Percentiles rank a stretch among this genome's conserved stretches.
Evolutionary conservation across 192 early-diverging fungal species (phyloP).

Genomic region (Dissophora globulifera): DNA sequence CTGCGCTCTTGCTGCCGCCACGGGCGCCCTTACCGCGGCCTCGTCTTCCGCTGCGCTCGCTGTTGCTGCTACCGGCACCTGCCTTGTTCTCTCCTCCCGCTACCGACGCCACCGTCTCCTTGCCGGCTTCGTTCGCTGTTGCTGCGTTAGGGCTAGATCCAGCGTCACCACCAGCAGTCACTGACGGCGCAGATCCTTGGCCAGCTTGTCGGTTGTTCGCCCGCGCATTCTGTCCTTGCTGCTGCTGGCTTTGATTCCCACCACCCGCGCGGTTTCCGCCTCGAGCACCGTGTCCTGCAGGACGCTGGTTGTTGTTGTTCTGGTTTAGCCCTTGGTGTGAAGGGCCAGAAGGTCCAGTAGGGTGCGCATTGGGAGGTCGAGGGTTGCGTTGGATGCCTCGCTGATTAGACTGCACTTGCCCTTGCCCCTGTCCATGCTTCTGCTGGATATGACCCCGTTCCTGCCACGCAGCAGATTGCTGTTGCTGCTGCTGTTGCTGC

Average conservation of each 20-base stretch:
- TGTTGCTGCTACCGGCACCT: neutral
- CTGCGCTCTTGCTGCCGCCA: conserved; percentile 10
- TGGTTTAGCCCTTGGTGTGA: neutral
- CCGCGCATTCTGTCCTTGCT: conserved; percentile 4
- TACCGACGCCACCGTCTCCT: neutral
- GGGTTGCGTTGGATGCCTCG: conserved; percentile 28
- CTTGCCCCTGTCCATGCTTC: conserved; percentile 9
- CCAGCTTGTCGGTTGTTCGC: neutral
- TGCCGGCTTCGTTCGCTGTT: neutral
- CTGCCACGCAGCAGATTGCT: conserved; percentile 14
- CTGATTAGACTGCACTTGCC: conserved; percentile 12
- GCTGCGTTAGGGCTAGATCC: no score
- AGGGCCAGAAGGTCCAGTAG: neutral
- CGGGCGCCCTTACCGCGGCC: conserved; percentile 12
- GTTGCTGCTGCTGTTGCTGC: conserved; percentile 24
- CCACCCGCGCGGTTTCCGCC: conserved; percentile 20
- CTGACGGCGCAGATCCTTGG: neutral
- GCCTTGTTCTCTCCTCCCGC: neutral
- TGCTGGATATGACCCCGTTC: conserved; percentile 22
- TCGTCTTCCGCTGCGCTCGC: conserved; percentile 12
- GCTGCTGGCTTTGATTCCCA: neutral
- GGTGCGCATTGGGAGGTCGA: conserved; percentile 29
- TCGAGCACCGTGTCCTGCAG: conserved; percentile 5
- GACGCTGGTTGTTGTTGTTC: neutral
- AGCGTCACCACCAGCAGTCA: neutral